phyloP scores from a whole-genome alignment of 2,329 filamentous ascomycete genomes.

The Diaporthe batatas region DNA sequence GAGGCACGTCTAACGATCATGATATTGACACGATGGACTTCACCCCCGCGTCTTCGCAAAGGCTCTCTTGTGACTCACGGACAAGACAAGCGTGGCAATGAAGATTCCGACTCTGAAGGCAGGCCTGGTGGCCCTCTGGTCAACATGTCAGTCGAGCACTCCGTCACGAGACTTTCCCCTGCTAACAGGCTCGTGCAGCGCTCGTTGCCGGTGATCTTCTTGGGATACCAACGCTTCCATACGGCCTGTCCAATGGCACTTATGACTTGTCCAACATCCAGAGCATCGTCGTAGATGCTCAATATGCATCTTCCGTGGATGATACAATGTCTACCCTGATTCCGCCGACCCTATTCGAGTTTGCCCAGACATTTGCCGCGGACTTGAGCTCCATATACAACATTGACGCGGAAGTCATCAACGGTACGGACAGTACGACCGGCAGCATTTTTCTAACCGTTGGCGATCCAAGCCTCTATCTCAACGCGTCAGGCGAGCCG shows the following conservation, averaged over 20 bases:
- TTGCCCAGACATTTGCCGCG: constrained; percentile 60
- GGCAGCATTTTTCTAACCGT: constrained; percentile 61
- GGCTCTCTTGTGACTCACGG: constrained; percentile 23
- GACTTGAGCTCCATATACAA: constrained; percentile 51
- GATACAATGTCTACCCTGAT: constrained; percentile 63
- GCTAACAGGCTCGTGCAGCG: constrained; percentile 19
- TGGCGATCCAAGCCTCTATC: constrained; percentile 54
- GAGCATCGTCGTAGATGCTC: constrained; percentile 59
- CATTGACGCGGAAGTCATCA: constrained; percentile 49
- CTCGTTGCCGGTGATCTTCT: constrained; percentile 34
- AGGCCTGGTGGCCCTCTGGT: constrained; percentile 31
- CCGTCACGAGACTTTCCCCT: background rate
- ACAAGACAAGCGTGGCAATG: constrained; percentile 29
- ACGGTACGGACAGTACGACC: constrained; percentile 41
- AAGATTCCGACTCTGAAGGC: constrained; percentile 11
- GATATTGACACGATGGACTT: background rate
- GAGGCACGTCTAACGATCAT: background rate
- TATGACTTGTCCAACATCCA: constrained; percentile 36
- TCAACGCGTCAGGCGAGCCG: constrained; percentile 59
- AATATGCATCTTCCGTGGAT: constrained; percentile 57
- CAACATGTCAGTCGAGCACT: constrained; percentile 27
- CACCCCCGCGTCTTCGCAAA: background rate
- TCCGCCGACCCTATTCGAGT: constrained; percentile 62
- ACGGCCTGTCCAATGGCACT: constrained; percentile 5
- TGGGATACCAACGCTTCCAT: constrained; percentile 40